Evolutionary conservation across 768 basidiomycete genomes (phyloP), one percentile per base, ranked within the genome.

Genomic region (Leccinum broughii): DNA sequence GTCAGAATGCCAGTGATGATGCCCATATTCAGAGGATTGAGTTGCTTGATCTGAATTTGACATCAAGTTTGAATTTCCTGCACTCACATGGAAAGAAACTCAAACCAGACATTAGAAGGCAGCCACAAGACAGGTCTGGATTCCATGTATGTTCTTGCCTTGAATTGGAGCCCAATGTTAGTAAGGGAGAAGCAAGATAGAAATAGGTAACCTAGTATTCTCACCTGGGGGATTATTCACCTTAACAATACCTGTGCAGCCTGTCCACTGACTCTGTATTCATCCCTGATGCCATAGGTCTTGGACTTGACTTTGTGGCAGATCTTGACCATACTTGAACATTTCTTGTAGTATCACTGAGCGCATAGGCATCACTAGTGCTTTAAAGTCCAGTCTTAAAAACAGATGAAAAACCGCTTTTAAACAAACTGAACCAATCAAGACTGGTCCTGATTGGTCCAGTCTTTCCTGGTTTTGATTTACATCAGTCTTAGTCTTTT

Each of bases 301-400:
- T 46, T 58, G 15, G 1, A 5, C 5, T 9, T 35, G 1, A 28
- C 51, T 10, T 44, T 53, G 6, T 5, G 10, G 9, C 52, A 26
- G 0, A 54, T 58, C 14, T 49, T 46, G 0, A 58, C 22, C 0
- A 26, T 54, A 3, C 20, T 26, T 0, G 14, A 26, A 11, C 57
- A 58, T 5, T 62, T 53, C 3, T 58, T 54, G 17, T 34, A 2
- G 15, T 54, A 53, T n/a, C 2, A 6, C 17, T 22, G 4, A 58
- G n/a, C 1, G 22, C 30, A 9, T 64, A 79, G 37, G 59, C 59
- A 20, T 48, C 11, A 10, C 46, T 48, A 24, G 22, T 24, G 22
- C 22, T 24, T 24, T 24, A 24, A 24, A 24, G 22, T 24, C 24
- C 24, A 24, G 24, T 24, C 24, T 3, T 3, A 24, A 24, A 24